Evolutionary conservation across 192 early-diverging fungal genomes (phyloP).

Genomic region (Coemansia sp.): DNA sequence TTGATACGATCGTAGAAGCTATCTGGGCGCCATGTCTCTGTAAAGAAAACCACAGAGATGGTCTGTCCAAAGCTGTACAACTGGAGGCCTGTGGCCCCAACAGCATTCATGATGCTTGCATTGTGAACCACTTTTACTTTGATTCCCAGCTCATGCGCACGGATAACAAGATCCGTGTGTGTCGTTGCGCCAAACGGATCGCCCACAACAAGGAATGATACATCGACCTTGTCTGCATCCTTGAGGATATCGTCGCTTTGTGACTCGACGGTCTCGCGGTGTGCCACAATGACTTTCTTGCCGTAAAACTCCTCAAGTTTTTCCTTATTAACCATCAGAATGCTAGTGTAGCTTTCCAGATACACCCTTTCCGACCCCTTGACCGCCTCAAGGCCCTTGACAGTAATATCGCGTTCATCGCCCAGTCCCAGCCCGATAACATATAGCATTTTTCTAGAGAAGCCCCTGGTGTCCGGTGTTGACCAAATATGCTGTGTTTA

Average conservation of each 20-base stretch:
- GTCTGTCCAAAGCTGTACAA: constrained; percentile 98
- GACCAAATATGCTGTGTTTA: neutral
- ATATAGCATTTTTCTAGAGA: constrained; percentile 64
- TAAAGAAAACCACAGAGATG: constrained; percentile 98
- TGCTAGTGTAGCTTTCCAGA: constrained; percentile 94
- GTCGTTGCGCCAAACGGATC: constrained; percentile 98
- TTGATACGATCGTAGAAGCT: constrained; percentile 94
- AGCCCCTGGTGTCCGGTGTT: neutral
- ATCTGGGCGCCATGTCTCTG: constrained; percentile 94
- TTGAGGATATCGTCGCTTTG: constrained; percentile 85
- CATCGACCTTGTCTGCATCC: constrained; percentile 85
- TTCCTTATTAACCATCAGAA: constrained; percentile 80
- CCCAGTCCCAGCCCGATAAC: constrained; percentile 92
- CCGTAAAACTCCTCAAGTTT: constrained; percentile 82
- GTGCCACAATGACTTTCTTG: constrained; percentile 82
- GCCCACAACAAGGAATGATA: constrained; percentile 96
- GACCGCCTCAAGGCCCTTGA: constrained; percentile 95
- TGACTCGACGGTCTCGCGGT: constrained; percentile 97
- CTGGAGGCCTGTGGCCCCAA: constrained; percentile 93
- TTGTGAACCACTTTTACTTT: constrained; percentile 94
- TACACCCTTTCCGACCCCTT: constrained; percentile 84
- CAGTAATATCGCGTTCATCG: constrained; percentile 95
- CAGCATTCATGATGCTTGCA: constrained; percentile 99
- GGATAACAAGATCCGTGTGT: constrained; percentile 93
- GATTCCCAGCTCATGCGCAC: constrained; percentile 85